Conservation (phyloP, 1,284 basidiomycete genomes). For the Cutaneotrichosporon mucoides region DNA sequence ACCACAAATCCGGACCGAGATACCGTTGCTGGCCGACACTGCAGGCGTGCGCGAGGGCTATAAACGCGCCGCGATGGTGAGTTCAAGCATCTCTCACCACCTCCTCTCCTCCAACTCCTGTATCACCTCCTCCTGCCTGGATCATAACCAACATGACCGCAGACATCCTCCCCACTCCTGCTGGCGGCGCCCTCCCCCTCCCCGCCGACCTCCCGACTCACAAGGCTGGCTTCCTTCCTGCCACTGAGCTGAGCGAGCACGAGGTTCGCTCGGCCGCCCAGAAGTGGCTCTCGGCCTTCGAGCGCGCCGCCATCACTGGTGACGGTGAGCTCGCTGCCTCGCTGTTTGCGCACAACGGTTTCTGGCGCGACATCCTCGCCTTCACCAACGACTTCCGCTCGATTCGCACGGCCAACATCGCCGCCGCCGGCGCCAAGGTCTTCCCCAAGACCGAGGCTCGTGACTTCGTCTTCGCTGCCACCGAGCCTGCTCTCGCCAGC, state of each 20-base stretch:
- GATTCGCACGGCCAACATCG: constrained; percentile 30
- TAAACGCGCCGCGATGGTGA: neutral
- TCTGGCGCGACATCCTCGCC: constrained; percentile 35
- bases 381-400: constrained; percentile 36
- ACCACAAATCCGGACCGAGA: too few relatives aligned
- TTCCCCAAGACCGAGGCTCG: constrained; percentile 49
- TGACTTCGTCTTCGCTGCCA: constrained; percentile 49
- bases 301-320: constrained; percentile 17
- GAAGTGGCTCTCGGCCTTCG: constrained; percentile 1
- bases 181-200: neutral
- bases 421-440: constrained; percentile 37
- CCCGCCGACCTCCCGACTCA: constrained; percentile 10
- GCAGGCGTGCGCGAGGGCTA: neutral
- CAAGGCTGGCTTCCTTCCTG: constrained; percentile 1
- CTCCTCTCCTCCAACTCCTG: neutral
- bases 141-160: constrained; percentile 1
- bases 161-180: neutral
- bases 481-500: constrained; percentile 39
- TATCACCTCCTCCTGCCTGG: neutral
- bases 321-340: constrained; percentile 25
- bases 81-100: too few relatives aligned
- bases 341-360: constrained; percentile 31
- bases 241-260: neutral
- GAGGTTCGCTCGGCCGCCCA: neutral
- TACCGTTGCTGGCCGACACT: too few relatives aligned